Conservation (phyloP, 176 grass and related monocot species). For the Cocos nucifera region DNA sequence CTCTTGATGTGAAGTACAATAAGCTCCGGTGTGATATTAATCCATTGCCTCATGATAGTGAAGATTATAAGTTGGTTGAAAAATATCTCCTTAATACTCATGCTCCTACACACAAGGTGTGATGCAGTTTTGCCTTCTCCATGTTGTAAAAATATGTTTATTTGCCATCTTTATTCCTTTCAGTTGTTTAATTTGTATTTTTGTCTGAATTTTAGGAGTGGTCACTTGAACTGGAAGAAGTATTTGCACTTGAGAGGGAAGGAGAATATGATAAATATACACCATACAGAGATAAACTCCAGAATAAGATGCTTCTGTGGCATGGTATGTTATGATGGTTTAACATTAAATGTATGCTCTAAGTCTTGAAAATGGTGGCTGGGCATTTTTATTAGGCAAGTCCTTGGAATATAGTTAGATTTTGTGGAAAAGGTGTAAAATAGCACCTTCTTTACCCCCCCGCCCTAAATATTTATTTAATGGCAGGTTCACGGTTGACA, state of each 20-base stretch:
- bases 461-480: slow-evolving; percentile 14
- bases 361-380: too few relatives aligned
- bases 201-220: slow-evolving; percentile 56
- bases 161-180: neutral
- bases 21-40: slow-evolving; percentile 69
- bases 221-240: slow-evolving; percentile 88
- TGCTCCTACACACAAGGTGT: slow-evolving; percentile 95
- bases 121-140: slow-evolving; percentile 8
- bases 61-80: slow-evolving; percentile 75
- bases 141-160: neutral
- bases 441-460: too few relatives aligned
- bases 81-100: slow-evolving; percentile 85
- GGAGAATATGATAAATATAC: slow-evolving; percentile 70
- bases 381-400: too few relatives aligned
- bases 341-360: too few relatives aligned
- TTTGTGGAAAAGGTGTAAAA: too few relatives aligned
- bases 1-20: slow-evolving; percentile 82
- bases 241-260: slow-evolving; percentile 77
- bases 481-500: slow-evolving; percentile 81
- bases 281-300: slow-evolving; percentile 56
- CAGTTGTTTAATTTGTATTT: neutral
- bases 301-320: slow-evolving; percentile 98
- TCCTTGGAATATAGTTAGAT: too few relatives aligned
- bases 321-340: slow-evolving; percentile 48
- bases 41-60: slow-evolving; percentile 61